Evolutionary conservation across 352 stramenopile genomes (phyloP).

Genomic region (Phytophthora hibernalis): DNA sequence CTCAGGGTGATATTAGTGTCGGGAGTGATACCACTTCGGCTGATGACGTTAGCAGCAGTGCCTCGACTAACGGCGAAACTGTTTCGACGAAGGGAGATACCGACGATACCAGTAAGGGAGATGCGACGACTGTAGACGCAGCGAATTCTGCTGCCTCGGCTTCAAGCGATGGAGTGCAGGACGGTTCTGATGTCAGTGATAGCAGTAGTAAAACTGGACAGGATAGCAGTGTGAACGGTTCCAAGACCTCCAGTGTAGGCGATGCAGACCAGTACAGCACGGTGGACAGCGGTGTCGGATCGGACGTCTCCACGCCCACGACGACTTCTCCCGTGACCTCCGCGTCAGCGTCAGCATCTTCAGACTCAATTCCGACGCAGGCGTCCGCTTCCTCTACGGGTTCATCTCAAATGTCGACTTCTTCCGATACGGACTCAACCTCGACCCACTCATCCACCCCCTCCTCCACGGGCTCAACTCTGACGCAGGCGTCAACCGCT

Average conservation of each 20-base stretch:
- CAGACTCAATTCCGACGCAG: neutral
- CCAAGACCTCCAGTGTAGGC: slow-evolving; percentile 9
- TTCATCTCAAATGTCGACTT: neutral
- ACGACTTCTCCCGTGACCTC: neutral
- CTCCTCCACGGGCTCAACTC: neutral
- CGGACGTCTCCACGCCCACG: slow-evolving; percentile 4
- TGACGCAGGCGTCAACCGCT: slow-evolving; percentile 1
- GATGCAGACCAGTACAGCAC: slow-evolving; percentile 2
- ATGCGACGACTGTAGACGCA: slow-evolving; percentile 14
- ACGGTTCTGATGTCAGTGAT: slow-evolving; percentile 8
- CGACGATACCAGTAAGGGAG: slow-evolving; percentile 9
- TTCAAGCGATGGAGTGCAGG: neutral
- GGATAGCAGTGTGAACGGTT: slow-evolving; percentile 11
- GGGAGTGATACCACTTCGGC: slow-evolving; percentile 5
- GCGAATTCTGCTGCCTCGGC: slow-evolving; percentile 16
- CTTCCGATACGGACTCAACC: neutral
- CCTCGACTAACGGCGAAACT: neutral
- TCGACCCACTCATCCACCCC: neutral
- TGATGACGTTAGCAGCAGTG: slow-evolving; percentile 4
- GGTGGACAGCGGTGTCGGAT: slow-evolving; percentile 8
- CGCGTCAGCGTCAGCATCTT: neutral
- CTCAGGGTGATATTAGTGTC: neutral
- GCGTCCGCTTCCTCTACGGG: slow-evolving; percentile 6
- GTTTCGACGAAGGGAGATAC: slow-evolving; percentile 1
- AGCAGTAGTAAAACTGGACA: slow-evolving; percentile 11